Percentiles rank a stretch among this genome's conserved stretches.
phyloP scores from a whole-genome alignment of 1,139 yeast genomes.

The Magnusiomyces fungicola region DNA sequence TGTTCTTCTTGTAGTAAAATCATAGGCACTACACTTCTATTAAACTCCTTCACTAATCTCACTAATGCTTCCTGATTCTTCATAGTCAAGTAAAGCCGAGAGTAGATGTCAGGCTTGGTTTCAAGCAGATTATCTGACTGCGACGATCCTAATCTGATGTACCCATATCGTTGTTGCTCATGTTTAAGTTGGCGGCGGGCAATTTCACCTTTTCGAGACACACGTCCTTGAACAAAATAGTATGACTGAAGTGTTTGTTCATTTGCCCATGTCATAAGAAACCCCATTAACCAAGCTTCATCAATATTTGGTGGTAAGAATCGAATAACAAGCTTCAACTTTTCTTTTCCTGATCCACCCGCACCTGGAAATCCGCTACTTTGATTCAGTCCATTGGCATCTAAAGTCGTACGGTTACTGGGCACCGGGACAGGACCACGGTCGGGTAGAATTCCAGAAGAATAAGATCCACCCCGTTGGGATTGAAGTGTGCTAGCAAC shows the following conservation, averaged over 20 bases:
- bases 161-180: neutral
- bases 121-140: neutral
- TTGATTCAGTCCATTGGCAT: neutral
- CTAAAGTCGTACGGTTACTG: neutral
- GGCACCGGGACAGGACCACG: neutral
- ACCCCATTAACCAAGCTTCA: slow-evolving; percentile 4
- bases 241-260: slow-evolving; percentile 1
- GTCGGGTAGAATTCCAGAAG: neutral
- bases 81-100: slow-evolving; percentile 1
- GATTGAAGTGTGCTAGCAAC: neutral
- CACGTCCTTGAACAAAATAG: slow-evolving; percentile 4
- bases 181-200: neutral
- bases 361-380: neutral
- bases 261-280: neutral
- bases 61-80: neutral
- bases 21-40: neutral
- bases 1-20: neutral
- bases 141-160: neutral
- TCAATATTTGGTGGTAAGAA: slow-evolving; percentile 2
- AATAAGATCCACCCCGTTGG: neutral
- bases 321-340: slow-evolving; percentile 5
- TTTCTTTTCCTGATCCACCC: neutral
- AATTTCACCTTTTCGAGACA: slow-evolving; percentile 1
- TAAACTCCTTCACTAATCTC: neutral
- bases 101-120: slow-evolving; percentile 3